Evolutionary conservation across 2,329 filamentous ascomycete species (phyloP), one percentile per base, ranked within the genome.

Genomic region (Phoma sp.): DNA sequence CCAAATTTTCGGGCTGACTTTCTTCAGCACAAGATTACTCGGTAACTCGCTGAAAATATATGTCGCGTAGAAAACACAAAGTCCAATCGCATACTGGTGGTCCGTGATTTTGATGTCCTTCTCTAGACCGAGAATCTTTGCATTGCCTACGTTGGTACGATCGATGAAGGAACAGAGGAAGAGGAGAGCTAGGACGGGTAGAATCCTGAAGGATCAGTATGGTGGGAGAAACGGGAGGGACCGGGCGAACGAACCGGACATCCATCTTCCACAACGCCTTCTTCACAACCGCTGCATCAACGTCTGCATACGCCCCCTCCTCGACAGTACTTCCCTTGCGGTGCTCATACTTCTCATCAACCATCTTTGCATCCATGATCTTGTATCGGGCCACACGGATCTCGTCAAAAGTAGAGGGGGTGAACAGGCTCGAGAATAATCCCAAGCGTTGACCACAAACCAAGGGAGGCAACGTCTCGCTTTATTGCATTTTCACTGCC

Each of bases 121-220:
- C 61, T 88, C 83, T 11, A 90, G 78, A 0, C 84, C 83, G 46
- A 87, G 79, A 7, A 89, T 84, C 57, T 85, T 85, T 23, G 87
- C 87, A 65, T 90, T 89, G 33, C 87, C 88, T 33, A 90, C 85
- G 67, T 90, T 90, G n/a, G 87, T 89, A 37, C 88, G 81, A 70
- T 90, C 88, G 50, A 84, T 77, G 59, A 84, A 83, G 1, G 86
- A 88, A 73, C 84, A 88, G 8, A 89, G 77, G 61, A 88, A 88
- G 1, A 89, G 75, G 0, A 89, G 64, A 0, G 85, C 81, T n/a
- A 90, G 78, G 6, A 86, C 73, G 0, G 86, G 86, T 6, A 89
- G 75, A 24, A 89, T 82, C 43, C 84, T 87, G 43, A 3, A 23
- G 2, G 24, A 25, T 8, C 11, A 24, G 22, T 9, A 40, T 18